phyloP scores from a whole-genome alignment of 139 green algal genomes.

The Chlamydomonas sphaeroides region DNA sequence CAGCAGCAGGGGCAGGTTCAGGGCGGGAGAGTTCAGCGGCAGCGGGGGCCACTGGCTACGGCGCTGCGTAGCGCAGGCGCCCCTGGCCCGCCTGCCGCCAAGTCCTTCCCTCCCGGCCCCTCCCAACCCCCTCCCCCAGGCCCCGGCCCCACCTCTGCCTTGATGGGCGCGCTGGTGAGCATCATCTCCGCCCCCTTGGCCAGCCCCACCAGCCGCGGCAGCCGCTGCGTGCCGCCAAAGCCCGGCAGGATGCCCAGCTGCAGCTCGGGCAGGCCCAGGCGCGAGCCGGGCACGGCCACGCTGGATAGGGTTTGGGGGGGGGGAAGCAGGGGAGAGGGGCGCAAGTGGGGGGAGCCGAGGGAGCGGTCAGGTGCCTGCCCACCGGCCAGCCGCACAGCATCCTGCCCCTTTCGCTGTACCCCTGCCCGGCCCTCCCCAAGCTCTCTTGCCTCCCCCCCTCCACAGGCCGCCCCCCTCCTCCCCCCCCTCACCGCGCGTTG shows the following conservation, averaged over 20 bases:
- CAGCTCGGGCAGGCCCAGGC: constrained; percentile 96
- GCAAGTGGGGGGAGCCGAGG: too few relatives aligned
- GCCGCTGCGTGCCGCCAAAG: constrained; percentile 97
- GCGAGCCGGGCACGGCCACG: constrained; percentile 64
- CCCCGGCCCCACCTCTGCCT: constrained; percentile 39
- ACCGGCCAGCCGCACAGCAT: too few relatives aligned
- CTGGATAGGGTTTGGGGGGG: not conserved
- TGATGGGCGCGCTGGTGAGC: constrained; percentile 81
- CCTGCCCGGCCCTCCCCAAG: not conserved
- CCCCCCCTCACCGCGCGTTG: constrained; percentile 67
- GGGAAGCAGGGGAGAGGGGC: too few relatives aligned
- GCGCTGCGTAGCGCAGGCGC: too few relatives aligned
- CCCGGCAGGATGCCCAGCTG: constrained; percentile 97
- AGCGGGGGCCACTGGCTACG: too few relatives aligned
- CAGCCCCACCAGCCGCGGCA: constrained; percentile 95
- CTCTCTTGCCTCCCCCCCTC: too few relatives aligned
- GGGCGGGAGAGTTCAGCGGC: too few relatives aligned
- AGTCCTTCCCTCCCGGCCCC: not conserved
- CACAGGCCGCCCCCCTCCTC: too few relatives aligned
- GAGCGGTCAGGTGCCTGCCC: too few relatives aligned
- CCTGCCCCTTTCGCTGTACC: too few relatives aligned
- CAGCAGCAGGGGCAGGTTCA: too few relatives aligned
- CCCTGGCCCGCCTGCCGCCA: not conserved
- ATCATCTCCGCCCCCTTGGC: constrained; percentile 95
- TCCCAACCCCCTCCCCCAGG: not conserved